Conservation (phyloP, 208 protist species). For the Tritrichomonas musculus region DNA sequence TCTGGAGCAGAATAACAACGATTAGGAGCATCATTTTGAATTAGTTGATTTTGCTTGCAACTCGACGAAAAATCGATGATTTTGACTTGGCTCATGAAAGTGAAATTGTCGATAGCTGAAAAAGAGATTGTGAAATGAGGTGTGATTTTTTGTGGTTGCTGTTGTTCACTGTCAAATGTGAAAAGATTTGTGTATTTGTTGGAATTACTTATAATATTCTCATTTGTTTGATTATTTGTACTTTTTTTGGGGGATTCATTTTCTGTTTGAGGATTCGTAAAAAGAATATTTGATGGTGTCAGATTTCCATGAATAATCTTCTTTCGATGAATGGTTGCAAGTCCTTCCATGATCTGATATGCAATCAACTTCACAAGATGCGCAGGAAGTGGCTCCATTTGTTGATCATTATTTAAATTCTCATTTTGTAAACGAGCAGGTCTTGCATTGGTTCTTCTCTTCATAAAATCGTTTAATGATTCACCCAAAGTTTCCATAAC, state of each 20-base stretch:
- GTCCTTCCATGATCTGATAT: background rate
- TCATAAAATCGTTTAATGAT: slow-evolving; percentile 49
- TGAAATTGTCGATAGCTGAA: too few species aligned
- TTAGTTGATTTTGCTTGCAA: slow-evolving; percentile 60
- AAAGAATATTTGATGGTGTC: background rate
- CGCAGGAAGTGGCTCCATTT: slow-evolving; percentile 45
- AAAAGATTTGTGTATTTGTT: too few species aligned
- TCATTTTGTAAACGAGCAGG: too few species aligned
- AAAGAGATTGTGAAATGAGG: too few species aligned
- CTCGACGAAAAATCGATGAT: slow-evolving; percentile 58
- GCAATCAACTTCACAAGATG: slow-evolving; percentile 41
- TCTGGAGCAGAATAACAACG: slow-evolving; percentile 79
- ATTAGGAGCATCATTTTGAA: slow-evolving; percentile 80
- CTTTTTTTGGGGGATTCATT: too few species aligned
- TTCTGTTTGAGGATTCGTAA: too few species aligned
- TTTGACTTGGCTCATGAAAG: slow-evolving; percentile 38
- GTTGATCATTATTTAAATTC: background rate
- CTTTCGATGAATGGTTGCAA: background rate
- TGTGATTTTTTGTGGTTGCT: too few species aligned
- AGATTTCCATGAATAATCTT: background rate
- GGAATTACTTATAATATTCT: too few species aligned
- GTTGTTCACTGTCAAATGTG: too few species aligned
- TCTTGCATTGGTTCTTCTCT: too few species aligned
- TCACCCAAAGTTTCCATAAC: slow-evolving; percentile 50
- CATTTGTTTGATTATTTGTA: too few species aligned